Evolutionary conservation across 2,329 filamentous ascomycete genomes (phyloP).

Genomic region (Lomentospora prolificans): DNA sequence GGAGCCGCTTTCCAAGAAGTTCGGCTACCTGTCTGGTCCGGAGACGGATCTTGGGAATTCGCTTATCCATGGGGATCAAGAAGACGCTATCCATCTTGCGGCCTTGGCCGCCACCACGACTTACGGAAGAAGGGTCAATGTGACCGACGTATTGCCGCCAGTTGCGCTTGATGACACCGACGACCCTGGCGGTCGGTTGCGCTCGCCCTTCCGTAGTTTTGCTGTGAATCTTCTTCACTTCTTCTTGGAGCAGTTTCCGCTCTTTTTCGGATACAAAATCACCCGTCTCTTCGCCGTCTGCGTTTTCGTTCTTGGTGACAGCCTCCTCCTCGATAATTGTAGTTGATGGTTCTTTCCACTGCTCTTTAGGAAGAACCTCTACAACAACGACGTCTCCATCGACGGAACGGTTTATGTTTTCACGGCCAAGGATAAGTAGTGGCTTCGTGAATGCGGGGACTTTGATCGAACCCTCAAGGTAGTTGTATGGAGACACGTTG

Average conservation of each 20-base stretch:
- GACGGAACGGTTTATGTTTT: slow-evolving; percentile 91
- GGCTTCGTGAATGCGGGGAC: slow-evolving; percentile 85
- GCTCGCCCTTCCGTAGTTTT: slow-evolving; percentile 65
- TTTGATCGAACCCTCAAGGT: slow-evolving; percentile 85
- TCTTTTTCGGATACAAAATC: slow-evolving; percentile 84
- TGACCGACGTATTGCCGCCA: slow-evolving; percentile 98
- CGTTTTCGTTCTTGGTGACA: slow-evolving; percentile 86
- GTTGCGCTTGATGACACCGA: slow-evolving; percentile 88
- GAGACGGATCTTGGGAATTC: slow-evolving; percentile 89
- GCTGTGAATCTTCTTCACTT: slow-evolving; percentile 77
- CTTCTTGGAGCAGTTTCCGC: slow-evolving; percentile 76
- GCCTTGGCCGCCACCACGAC: slow-evolving; percentile 62
- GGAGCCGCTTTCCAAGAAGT: slow-evolving; percentile 78
- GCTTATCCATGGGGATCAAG: slow-evolving; percentile 95
- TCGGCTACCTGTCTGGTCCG: slow-evolving; percentile 84
- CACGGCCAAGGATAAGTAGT: slow-evolving; percentile 77
- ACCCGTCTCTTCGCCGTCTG: slow-evolving; percentile 67
- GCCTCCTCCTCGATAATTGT: slow-evolving; percentile 94
- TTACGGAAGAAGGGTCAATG: slow-evolving; percentile 78
- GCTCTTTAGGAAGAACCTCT: slow-evolving; percentile 83
- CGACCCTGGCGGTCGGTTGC: slow-evolving; percentile 85
- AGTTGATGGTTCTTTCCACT: slow-evolving; percentile 93
- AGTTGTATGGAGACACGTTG: slow-evolving; percentile 96
- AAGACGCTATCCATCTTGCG: slow-evolving; percentile 88
- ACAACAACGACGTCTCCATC: slow-evolving; percentile 90